Evolutionary conservation across 768 basidiomycete genomes (phyloP).

Genomic region (Trametes sanguinea): DNA sequence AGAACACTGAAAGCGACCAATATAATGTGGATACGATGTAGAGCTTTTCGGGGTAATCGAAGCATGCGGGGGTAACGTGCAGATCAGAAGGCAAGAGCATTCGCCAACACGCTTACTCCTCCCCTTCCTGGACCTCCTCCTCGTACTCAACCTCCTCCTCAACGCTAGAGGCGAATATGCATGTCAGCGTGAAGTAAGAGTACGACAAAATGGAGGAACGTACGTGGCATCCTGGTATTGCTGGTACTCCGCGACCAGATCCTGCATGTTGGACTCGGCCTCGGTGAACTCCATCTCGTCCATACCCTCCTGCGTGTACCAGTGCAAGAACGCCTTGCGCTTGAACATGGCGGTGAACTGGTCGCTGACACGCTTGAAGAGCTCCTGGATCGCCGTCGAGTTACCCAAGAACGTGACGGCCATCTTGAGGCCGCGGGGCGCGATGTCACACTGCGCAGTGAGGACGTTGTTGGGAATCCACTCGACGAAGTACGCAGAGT

Average conservation of each 20-base stretch:
- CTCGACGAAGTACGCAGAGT: conserved; percentile 97
- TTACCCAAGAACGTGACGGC: conserved; percentile 97
- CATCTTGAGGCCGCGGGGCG: conserved; percentile 95
- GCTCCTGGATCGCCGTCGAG: conserved; percentile 94
- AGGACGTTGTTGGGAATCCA: conserved; percentile 99
- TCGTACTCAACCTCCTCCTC: conserved; percentile 91
- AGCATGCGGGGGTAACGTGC: conserved; percentile 13
- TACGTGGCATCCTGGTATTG: conserved; percentile 95
- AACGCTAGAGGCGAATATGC: conserved; percentile 46
- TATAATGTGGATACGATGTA: conserved; percentile 35
- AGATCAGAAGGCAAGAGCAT: conserved; percentile 1
- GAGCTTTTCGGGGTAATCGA: conserved; percentile 30
- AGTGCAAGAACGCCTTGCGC: conserved; percentile 97
- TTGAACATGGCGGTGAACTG: conserved; percentile 99
- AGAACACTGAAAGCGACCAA: conserved; percentile 34
- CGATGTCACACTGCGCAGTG: conserved; percentile 97
- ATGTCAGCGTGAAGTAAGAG: conserved; percentile 10
- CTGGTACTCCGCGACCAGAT: conserved; percentile 96
- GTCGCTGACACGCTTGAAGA: conserved; percentile 98
- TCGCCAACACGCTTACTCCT: conserved; percentile 37
- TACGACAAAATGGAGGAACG: conserved; percentile 35
- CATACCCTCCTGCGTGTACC: conserved; percentile 99
- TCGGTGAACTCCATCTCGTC: conserved; percentile 99
- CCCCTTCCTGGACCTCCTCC: conserved; percentile 67
- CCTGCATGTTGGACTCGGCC: conserved; percentile 99